These are phyloP conservation scores for Colletotrichum lindemuthianum DNA, from an alignment of 2,329 filamentous ascomycete genomes.

Conservation along the genomic window DNA sequence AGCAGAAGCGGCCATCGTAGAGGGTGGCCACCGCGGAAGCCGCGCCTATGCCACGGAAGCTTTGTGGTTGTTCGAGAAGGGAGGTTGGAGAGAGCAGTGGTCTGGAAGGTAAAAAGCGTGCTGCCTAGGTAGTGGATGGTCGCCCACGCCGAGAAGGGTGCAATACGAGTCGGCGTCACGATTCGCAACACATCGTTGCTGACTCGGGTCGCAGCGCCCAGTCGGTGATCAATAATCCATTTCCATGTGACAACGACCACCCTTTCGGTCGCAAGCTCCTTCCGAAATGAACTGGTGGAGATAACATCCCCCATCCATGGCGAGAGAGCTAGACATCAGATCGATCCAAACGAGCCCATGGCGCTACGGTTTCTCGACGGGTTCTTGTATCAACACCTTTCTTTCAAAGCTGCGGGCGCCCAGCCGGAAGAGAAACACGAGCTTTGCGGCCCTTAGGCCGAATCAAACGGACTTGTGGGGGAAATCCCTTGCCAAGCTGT, in stretches of 20 bases:
- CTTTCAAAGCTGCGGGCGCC: too few relatives aligned
- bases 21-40: slow-evolving; percentile 79
- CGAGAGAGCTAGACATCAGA: background rate
- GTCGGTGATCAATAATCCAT: too few relatives aligned
- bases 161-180: background rate
- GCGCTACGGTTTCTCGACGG: too few relatives aligned
- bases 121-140: background rate
- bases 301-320: background rate
- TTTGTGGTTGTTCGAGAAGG: slow-evolving; percentile 82
- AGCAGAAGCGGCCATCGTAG: slow-evolving; percentile 77
- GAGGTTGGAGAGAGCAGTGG: slow-evolving; percentile 74
- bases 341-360: too few relatives aligned
- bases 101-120: slow-evolving; percentile 58
- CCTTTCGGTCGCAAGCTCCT: background rate
- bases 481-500: too few relatives aligned
- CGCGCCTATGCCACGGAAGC: slow-evolving; percentile 89
- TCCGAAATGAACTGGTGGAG: slow-evolving; percentile 12
- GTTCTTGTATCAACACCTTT: too few relatives aligned
- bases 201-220: background rate
- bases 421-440: too few relatives aligned
- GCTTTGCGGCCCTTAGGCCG: too few relatives aligned
- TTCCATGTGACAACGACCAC: too few relatives aligned
- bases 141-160: background rate
- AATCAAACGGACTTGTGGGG: too few relatives aligned
- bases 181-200: slow-evolving; percentile 9